Evolutionary conservation across 2,329 filamentous ascomycete genomes (phyloP), one percentile per base, ranked within the genome.

Genomic region (Fusarium heterosporum): DNA sequence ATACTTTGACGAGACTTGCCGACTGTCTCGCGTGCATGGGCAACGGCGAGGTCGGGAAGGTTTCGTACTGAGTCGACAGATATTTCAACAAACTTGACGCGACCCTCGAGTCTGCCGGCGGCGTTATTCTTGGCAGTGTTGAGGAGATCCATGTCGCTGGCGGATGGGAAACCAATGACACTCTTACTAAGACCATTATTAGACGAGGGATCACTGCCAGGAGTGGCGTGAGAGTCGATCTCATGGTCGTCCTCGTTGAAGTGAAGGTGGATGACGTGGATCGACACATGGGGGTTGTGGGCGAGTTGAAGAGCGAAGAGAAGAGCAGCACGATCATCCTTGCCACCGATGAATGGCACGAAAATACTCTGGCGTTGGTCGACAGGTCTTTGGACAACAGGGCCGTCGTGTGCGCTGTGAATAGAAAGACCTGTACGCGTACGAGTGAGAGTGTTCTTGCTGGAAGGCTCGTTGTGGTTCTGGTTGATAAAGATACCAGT

Each of bases 311-410:
- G 83, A 4, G 95, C 90, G 25, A 98, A 87, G 2, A 89, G 84
- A 1, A 98, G 83, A 1, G 93, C 94, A 6, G 90, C 87, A 9
- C 88, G 86, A 73, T 97, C 95, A 73, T 99, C 96, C 2, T 83
- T 80, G 10, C 92, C 92, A 17, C 95, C 94, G 60, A 97, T 89
- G 78, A 93, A 98, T 1, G 94, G 91, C 53, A 97, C 83, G 75
- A 97, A 94, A 68, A 98, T 85, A 75, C 95, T 93, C 74, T 97
- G 93, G 34, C 87, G 89, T 62, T 89, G 89, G 72, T 92, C 87
- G 8, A 83, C 81, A 7, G 89, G 83, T 1, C 90, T 50, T 14
- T 51, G 62, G 4, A 73, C 87, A 1, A 85, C 80, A 19, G 85
- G 79, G 0, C 84, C 80, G 12, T 86, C 79, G 52, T 90, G 87